These are phyloP conservation scores for Coniferiporia weirii DNA, from an alignment of 1,284 basidiomycete genomes.

Conservation along the genomic window DNA sequence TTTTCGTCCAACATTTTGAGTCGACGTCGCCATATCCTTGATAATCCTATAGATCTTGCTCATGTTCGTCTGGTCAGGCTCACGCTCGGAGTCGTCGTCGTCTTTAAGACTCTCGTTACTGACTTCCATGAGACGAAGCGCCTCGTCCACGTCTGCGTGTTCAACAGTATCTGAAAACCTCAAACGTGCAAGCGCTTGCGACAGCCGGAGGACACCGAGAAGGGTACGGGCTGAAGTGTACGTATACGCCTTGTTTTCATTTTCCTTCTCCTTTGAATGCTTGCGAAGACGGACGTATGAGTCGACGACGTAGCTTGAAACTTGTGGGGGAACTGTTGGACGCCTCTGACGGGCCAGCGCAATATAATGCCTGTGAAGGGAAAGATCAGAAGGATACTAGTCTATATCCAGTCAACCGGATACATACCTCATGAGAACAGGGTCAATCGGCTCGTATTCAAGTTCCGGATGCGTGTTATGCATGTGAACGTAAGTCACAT, in stretches of 20 bases:
- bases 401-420: neutral
- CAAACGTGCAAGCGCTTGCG: conserved; percentile 91
- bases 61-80: conserved; percentile 71
- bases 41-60: conserved; percentile 88
- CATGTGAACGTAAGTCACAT: conserved; percentile 99
- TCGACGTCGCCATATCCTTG: conserved; percentile 69
- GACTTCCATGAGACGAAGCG: conserved; percentile 93
- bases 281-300: conserved; percentile 95
- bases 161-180: conserved; percentile 80
- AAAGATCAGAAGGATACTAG: neutral
- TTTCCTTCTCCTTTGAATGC: conserved; percentile 86
- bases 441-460: conserved; percentile 80
- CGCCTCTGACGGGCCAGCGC: conserved; percentile 87
- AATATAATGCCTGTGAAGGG: conserved; percentile 79
- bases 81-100: conserved; percentile 53
- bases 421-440: conserved; percentile 78
- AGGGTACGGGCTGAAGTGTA: conserved; percentile 98
- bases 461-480: conserved; percentile 84
- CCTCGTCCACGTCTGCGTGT: conserved; percentile 92
- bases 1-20: conserved; percentile 35
- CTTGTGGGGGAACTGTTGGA: conserved; percentile 80
- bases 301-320: conserved; percentile 92
- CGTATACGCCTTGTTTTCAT: conserved; percentile 83
- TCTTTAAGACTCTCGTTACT: conserved; percentile 89
- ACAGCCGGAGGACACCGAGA: conserved; percentile 89